Evolutionary conservation across 2,329 filamentous ascomycete genomes (phyloP).

Genomic region (Drechslerella dactyloides): DNA sequence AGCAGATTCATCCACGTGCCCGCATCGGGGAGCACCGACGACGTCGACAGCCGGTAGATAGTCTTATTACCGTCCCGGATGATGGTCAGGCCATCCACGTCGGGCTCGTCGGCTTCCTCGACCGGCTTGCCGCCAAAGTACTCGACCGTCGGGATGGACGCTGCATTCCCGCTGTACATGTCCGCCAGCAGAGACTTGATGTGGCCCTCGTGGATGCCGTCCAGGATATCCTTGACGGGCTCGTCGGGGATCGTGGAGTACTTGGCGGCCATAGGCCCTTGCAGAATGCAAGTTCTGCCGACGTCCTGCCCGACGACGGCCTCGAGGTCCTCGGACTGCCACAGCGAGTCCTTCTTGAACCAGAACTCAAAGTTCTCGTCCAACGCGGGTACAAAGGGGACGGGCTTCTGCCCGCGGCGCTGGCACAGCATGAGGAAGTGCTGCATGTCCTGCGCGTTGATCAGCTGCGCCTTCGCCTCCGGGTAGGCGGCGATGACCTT

Average conservation of each 20-base stretch:
- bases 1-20: conserved; percentile 88
- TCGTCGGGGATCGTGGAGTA: conserved; percentile 90
- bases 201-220: conserved; percentile 86
- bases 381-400: conserved; percentile 92
- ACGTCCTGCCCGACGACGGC: conserved; percentile 96
- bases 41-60: conserved; percentile 80
- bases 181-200: conserved; percentile 80
- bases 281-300: conserved; percentile 91
- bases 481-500: conserved; percentile 82
- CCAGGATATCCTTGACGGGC: conserved; percentile 91
- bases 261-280: conserved; percentile 89
- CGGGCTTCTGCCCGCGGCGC: conserved; percentile 90
- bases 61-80: conserved; percentile 80
- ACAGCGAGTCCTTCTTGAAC: conserved; percentile 99
- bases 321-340: conserved; percentile 97
- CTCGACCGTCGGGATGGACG: conserved; percentile 81
- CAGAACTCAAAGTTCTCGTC: conserved; percentile 98
- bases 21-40: conserved; percentile 75
- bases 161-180: conserved; percentile 75
- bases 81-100: conserved; percentile 82
- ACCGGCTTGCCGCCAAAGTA: conserved; percentile 90
- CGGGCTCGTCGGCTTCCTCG: conserved; percentile 72
- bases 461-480: conserved; percentile 85
- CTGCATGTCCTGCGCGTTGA: conserved; percentile 97
- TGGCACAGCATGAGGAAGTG: conserved; percentile 94